phyloP scores from a whole-genome alignment of 768 basidiomycete species.

The Podaxis mareebaensis region DNA sequence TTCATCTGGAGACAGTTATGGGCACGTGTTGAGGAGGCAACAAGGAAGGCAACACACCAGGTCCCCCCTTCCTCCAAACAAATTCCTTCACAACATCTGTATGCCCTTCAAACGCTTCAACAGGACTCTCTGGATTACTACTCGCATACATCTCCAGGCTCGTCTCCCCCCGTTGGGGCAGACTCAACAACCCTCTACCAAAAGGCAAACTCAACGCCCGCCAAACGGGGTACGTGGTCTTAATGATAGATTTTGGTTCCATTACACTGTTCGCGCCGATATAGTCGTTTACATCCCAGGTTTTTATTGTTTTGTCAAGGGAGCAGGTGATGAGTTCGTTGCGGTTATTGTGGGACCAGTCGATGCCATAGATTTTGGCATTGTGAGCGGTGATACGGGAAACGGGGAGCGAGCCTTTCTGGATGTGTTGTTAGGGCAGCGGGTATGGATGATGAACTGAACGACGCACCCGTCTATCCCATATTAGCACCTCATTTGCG shows the following conservation, averaged over 20 bases:
- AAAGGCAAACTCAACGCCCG: slow-evolving; percentile 91
- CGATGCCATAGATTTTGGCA: slow-evolving; percentile 97
- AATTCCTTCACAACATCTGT: slow-evolving; percentile 96
- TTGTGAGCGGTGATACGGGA: slow-evolving; percentile 75
- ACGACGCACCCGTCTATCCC: slow-evolving; percentile 80
- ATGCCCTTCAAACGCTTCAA: slow-evolving; percentile 84
- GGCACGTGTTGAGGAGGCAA: not conserved
- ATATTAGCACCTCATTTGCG: slow-evolving; percentile 82
- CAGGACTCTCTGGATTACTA: slow-evolving; percentile 42
- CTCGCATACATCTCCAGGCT: slow-evolving; percentile 79
- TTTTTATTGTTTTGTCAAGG: slow-evolving; percentile 90
- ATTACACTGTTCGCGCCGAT: slow-evolving; percentile 40
- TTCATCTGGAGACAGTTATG: slow-evolving; percentile 32
- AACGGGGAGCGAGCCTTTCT: slow-evolving; percentile 90
- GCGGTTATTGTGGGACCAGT: slow-evolving; percentile 81
- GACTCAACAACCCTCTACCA: slow-evolving; percentile 80
- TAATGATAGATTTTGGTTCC: slow-evolving; percentile 53
- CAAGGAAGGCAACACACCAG: slow-evolving; percentile 37
- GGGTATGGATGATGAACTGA: not conserved
- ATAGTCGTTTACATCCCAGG: slow-evolving; percentile 62
- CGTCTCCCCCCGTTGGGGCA: slow-evolving; percentile 88
- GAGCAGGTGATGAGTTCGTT: slow-evolving; percentile 93
- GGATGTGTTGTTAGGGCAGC: not conserved
- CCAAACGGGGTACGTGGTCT: slow-evolving; percentile 90
- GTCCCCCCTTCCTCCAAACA: slow-evolving; percentile 70